Base-by-base conservation (phyloP, 169 alveolate genomes). In the Plasmodium fragile region DNA sequence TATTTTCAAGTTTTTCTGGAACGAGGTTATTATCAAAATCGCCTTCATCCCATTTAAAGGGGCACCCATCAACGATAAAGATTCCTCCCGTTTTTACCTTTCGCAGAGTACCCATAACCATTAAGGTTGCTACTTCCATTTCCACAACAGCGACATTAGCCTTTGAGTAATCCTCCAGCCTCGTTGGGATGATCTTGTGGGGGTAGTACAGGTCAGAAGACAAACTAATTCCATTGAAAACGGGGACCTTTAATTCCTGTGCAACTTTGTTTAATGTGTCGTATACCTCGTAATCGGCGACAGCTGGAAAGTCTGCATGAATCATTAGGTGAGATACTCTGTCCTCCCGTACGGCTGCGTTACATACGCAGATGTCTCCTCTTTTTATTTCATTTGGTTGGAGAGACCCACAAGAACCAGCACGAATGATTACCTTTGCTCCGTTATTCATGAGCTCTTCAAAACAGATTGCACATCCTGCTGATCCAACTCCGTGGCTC, bases 51-150 rank as follows among this genome's bases (percentile, higher is more conserved):
- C 95, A 92, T 55, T 92, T 92, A 4, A 92, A 49, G 25, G 95
- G 95, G 75, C 95, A 92, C 4, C 95, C 95, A 81, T 92, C 95
- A 28, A 92, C 95, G 73, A 85, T 92, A 28, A 85, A 83, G 1
- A 92, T 81, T 18, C 93, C 95, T 0, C 93, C 95, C 0, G 95
- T 85, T 59, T 85, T 83, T 13, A 92, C 90, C 18, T 80, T 80
- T 82, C 82, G 36, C 13, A 92, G 81, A 49, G 91, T 78, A 30
- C 93, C 95, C 32, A 92, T 79, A 4, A 85, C 95, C 80, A 92
- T 52, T 3, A 92, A 28, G 13, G 95, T 80, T 6, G 95, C 81
- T 36, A 55, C 53, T 70, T 92, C 95, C 95, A 92, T 92, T 80
- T 92, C 95, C 13, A 92, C 95, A 3, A 83, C 95, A 69, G 93